Conservation (phyloP, 148 eudicot species). For the Chenopodium album region DNA sequence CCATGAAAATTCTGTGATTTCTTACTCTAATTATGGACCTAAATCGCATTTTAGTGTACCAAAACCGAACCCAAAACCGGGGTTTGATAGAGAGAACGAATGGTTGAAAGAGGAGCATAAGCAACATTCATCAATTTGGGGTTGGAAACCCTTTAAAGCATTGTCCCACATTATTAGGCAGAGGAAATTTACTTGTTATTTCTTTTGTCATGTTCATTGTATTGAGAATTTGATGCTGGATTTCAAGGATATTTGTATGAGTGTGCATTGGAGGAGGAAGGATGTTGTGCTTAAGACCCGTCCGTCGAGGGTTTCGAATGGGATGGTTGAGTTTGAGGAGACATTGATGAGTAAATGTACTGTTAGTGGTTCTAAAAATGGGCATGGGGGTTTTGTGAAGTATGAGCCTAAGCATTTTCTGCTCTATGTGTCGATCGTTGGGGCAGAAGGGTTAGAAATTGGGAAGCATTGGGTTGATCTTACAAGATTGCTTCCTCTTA, state of each 20-base stretch:
- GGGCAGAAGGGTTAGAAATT: constrained; percentile 47
- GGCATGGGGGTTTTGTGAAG: constrained; percentile 52
- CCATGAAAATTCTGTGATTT: constrained; percentile 32
- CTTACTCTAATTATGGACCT: constrained; percentile 30
- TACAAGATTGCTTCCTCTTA: constrained; percentile 84
- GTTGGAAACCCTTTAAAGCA: constrained; percentile 70
- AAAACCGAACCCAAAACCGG: constrained; percentile 22
- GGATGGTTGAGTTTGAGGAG: constrained; percentile 65
- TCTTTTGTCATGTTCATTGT: constrained; percentile 71
- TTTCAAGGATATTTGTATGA: constrained; percentile 42
- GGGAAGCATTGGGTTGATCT: constrained; percentile 85
- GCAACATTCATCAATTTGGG: constrained; percentile 50
- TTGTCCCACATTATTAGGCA: constrained; percentile 43
- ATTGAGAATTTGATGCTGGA: constrained; percentile 55
- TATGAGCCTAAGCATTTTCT: constrained; percentile 71
- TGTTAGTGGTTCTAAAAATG: constrained; percentile 57
- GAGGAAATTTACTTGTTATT: constrained; percentile 48
- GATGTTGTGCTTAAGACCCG: constrained; percentile 42
- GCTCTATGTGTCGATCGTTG: constrained; percentile 50
- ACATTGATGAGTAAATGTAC: constrained; percentile 60
- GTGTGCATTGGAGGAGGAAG: constrained; percentile 66
- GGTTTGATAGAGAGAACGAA: constrained; percentile 30
- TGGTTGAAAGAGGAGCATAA: constrained; percentile 39
- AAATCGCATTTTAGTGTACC: constrained; percentile 21
- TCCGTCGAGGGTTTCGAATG: constrained; percentile 40